Evolutionary conservation across 768 basidiomycete species (phyloP), one percentile per base, ranked within the genome.

Genomic region (Dioszegia crocea): DNA sequence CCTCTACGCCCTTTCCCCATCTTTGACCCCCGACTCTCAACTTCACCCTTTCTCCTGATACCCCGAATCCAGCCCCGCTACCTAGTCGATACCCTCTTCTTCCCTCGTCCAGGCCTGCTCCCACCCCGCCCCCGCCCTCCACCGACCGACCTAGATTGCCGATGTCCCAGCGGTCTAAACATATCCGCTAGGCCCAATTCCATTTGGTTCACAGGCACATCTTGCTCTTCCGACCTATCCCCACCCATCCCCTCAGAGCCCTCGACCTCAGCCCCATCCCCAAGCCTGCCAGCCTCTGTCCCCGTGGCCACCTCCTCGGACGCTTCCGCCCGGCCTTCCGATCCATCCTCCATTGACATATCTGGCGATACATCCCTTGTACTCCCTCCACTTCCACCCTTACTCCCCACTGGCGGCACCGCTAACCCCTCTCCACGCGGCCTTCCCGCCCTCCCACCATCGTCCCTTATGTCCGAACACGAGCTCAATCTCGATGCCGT

Each of bases 171-270:
- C 2, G 51, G 36, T 17, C 51, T n/a, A 26, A 39, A 39, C 26
- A 58, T 26, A 14, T 50, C 57, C 29, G 21, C 30, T 29, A 51
- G 16, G 2, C 56, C 57, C 19, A 58, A n/a, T 11, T 41, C 57
- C 40, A 43, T 19, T 24, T 48, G 41, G 47, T 51, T 49, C 30
- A 50, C 48, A 40, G 47, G 6, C 26, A 38, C 56, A 33, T 38
- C 45, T 43, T 36, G 43, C 33, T 11, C 16, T n/a, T 36, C 30
- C 21, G n/a, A 11, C 47, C 3, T 21, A 11, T 33, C 31, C 19
- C n/a, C n/a, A 6, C 23, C 33, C 19, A 30, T 11, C 4, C 19
- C n/a, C n/a, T 21, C 9, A 4, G 17, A 11, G 14, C 26, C 38
- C 10, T 26, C n/a, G n/a, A n/a, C n/a, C n/a, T n/a, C n/a, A n/a